These are phyloP conservation scores for Bacidia gigantensis DNA, from an alignment of 495 filamentous ascomycete genomes.

Conservation along the genomic window DNA sequence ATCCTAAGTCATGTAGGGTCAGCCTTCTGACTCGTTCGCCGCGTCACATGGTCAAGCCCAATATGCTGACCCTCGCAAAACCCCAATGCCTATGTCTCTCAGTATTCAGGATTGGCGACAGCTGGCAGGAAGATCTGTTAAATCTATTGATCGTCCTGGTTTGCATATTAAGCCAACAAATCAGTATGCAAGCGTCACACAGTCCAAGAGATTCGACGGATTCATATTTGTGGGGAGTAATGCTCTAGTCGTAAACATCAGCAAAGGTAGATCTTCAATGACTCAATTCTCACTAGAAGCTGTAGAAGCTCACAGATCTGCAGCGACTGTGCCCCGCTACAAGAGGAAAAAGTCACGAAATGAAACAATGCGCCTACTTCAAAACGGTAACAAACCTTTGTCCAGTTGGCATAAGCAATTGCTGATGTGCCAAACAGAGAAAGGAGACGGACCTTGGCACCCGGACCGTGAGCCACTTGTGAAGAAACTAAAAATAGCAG, in stretches of 20 bases:
- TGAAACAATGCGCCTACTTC: slow-evolving; percentile 25
- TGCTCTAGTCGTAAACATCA: slow-evolving; percentile 14
- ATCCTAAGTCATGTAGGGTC: not conserved
- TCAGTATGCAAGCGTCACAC: slow-evolving; percentile 25
- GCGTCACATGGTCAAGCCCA: not conserved
- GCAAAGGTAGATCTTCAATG: slow-evolving; percentile 15
- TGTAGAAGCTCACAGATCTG: slow-evolving; percentile 1
- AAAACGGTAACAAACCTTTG: slow-evolving; percentile 9
- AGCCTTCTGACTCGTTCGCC: not conserved
- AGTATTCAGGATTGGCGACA: slow-evolving; percentile 13
- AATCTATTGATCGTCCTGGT: slow-evolving; percentile 22
- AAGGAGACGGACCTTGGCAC: slow-evolving; percentile 18
- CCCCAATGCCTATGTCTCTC: not conserved
- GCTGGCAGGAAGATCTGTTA: slow-evolving; percentile 17
- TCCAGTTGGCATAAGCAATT: not conserved
- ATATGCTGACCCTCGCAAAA: not conserved
- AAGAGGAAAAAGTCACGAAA: slow-evolving; percentile 30
- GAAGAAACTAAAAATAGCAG: slow-evolving; percentile 17
- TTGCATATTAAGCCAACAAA: slow-evolving; percentile 27
- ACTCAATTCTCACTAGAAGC: not conserved
- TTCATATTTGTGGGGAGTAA: slow-evolving; percentile 27
- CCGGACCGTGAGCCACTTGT: slow-evolving; percentile 16
- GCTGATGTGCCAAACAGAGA: slow-evolving; percentile 13
- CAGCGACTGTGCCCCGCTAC: slow-evolving; percentile 26
- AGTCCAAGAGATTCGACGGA: slow-evolving; percentile 26